Evolutionary conservation across 306 rosid genomes (phyloP), one percentile per base, ranked within the genome.

Genomic region (Lupinus albus): DNA sequence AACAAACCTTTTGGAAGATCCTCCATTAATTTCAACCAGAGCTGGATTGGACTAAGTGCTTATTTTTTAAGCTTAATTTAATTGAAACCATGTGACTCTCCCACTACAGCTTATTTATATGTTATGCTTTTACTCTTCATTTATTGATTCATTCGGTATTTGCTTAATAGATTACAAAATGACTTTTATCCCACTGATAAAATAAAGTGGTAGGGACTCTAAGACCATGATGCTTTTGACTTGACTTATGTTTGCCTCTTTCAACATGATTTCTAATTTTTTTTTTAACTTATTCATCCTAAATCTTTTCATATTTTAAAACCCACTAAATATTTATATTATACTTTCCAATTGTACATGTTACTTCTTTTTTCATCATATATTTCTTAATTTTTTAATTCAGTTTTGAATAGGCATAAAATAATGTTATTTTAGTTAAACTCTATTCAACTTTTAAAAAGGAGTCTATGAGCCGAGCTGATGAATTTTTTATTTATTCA

Each of bases 1-100:
- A 77, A 25, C 39, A 53, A 69, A 55, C 51, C 76, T 55, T 49
- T 63, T 64, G 38, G 61, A 66, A 64, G 77, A 64, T 77, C 57
- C 68, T 63, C 72, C 73, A 56, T 10, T 41, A 41, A 11, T 55
- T 60, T 55, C 35, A 18, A 35, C 33, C 13, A 2, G 8, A 61
- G 21, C 28, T 17, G 38, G 41, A 51, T 39, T 38, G 50, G 38
- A 46, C 51, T n/a, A 33, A 33, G 13, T 7, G 15, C 35, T 38
- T 13, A 45, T 12, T 12, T 14, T 8, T 30, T 30, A 1, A 47
- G 58, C 32, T 48, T 46, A n/a, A n/a, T n/a, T 46, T 46, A 46
- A 13, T 5, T 30, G 17, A 7, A 10, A 11, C 17, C 47, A 15
- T 10, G 6, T 65, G 50, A 51, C 56, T 67, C 44, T 15, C 12